Base-by-base conservation (phyloP, 331 rosid species). In the Prunus yedoensis region DNA sequence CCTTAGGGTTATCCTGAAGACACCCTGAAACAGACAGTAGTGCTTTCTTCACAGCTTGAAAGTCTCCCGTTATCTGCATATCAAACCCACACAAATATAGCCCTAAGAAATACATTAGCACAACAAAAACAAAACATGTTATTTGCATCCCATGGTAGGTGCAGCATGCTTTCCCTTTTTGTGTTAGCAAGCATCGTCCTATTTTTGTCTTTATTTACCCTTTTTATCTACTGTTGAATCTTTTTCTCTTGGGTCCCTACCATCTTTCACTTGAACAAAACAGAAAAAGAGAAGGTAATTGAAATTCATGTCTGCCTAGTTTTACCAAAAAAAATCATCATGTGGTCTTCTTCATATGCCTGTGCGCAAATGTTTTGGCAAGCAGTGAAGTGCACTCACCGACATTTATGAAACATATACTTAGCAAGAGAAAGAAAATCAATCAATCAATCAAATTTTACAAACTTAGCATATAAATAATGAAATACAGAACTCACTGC, bases 41-140 rank as follows among this genome's bases (percentile, higher is more conserved):
- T 21, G 95, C 97, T 80, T 89, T 91, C 91, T 89, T 93, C 43
- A 88, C 98, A 12, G 88, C 87, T 20, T 73, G 12, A 63, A 88
- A 75, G 64, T 70, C 87, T 81, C 98, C 93, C 41, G 91, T 77
- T 71, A 93, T 86, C 98, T 93, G 91, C 87, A 81, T 57, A 81
- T 27, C 7, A 9, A 35, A 25, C 49, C 21, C 3, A 62, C 21
- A 52, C 12, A 3, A 15, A 73, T 32, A 65, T 5, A 52, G 68
- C 50, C 49, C 25, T 17, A 64, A 77, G 45, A 16, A 20, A 46
- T 17, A 35, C 14, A 61, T 41, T 30, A 30, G 35, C 75, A 20
- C 52, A 46, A 32, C 47, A 58, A n/a, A 58, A 58, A 21, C 6
- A 10, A 10, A 72, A 58, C 54, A 57, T 16, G 56, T 57, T 60